These are phyloP conservation scores for Artemisia argyi DNA, from an alignment of 129 eudicot species.

Conservation along the genomic window DNA sequence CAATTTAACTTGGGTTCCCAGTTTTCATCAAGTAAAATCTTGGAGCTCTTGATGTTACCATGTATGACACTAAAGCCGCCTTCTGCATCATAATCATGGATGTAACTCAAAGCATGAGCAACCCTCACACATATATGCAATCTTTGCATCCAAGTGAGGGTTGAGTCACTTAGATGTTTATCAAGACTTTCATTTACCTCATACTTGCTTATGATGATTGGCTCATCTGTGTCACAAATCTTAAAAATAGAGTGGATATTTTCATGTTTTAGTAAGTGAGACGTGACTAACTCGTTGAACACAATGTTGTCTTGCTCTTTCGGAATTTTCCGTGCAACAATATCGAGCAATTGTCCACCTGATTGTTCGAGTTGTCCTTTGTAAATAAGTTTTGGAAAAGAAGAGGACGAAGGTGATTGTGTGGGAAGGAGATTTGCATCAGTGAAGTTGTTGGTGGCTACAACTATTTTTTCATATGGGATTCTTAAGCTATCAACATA, in stretches of 20 bases:
- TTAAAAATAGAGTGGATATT: neutral
- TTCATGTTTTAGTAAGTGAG: neutral
- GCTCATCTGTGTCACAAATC: neutral
- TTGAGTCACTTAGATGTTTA: neutral
- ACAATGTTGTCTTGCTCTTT: neutral
- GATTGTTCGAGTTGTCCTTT: neutral
- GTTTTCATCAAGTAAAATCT: neutral
- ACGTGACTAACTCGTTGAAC: neutral
- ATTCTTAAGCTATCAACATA: too few relatives aligned
- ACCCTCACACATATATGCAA: neutral
- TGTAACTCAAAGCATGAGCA: neutral
- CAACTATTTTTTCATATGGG: too few relatives aligned
- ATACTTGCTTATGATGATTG: neutral
- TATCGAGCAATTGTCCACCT: neutral
- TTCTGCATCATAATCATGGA: neutral
- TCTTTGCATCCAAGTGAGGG: neutral
- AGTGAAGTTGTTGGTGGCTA: neutral
- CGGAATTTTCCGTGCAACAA: neutral
- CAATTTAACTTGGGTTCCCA: neutral
- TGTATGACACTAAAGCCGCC: neutral
- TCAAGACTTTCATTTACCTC: too few relatives aligned
- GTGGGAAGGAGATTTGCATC: too few relatives aligned
- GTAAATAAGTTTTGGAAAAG: neutral
- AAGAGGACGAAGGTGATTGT: neutral
- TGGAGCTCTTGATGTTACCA: neutral